Evolutionary conservation across 805 yeast genomes (phyloP), one percentile per base, ranked within the genome.

Genomic region (Diddensiella santjacobensis): DNA sequence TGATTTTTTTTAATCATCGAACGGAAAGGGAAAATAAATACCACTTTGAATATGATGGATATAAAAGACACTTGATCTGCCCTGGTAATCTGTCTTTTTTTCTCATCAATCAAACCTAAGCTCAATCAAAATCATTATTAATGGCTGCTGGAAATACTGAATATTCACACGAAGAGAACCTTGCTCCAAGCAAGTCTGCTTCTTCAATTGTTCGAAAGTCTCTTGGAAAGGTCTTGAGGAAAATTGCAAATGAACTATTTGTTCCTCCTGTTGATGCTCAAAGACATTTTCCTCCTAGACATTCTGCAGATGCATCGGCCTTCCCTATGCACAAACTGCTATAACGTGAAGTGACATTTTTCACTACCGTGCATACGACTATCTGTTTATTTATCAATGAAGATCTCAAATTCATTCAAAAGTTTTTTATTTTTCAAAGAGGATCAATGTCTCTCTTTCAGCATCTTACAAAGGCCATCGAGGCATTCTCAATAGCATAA

Each of bases 151-250:
- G n/a, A n/a, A n/a, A n/a, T 26, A 19, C 42, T 38, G 8, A 22
- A 38, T 38, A 22, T 11, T 38, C 8, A 6, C 24, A 38, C 10
- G 24, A 38, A 13, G 26, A 38, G 30, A 40, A 40, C 33, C 15
- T 40, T 13, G 47, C 47, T n/a, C 47, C 47, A 10, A 23, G 18
- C 29, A 44, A 44, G 41, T 44, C 47, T 15, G 33, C 43, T 22
- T 33, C 43, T 44, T 44, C 47, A 10, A 19, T 44, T 15, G 40
- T 44, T 17, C 26, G 29, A 37, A 44, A 35, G 40, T 44, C 47
- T 17, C n/a, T 44, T 17, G 40, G 41, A 19, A 33, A 36, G 22
- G 40, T 22, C 26, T 22, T 44, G 19, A 44, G 35, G 47, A 23
- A 43, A 6, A 33, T 44, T 17, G 44, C 47, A 4, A 8, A 19